phyloP scores from a whole-genome alignment of 1,139 yeast genomes.

The Suhomyces yuchorum region DNA sequence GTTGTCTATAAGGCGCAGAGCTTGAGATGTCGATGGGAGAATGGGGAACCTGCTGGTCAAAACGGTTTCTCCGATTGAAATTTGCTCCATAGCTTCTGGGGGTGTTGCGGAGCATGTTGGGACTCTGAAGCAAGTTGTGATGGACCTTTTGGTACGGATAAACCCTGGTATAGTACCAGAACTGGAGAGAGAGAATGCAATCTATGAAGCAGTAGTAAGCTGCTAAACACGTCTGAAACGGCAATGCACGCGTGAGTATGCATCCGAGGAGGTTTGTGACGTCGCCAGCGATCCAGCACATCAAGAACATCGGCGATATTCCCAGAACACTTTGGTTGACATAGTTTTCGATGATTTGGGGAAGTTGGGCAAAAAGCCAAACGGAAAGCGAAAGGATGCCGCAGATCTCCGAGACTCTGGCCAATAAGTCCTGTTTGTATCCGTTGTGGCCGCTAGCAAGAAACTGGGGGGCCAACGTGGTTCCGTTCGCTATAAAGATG shows the following conservation, averaged over 20 bases:
- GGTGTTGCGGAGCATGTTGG: constrained; percentile 18
- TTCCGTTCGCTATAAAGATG: background rate
- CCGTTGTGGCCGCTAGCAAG: background rate
- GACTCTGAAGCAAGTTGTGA: constrained; percentile 22
- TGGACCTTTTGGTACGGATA: constrained; percentile 22
- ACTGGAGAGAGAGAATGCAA: constrained; percentile 25
- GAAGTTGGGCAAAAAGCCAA: constrained; percentile 33
- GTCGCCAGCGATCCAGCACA: constrained; percentile 30
- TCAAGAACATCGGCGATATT: constrained; percentile 24
- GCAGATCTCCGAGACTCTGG: constrained; percentile 20
- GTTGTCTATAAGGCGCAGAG: background rate
- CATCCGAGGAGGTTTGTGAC: constrained; percentile 28
- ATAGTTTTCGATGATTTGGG: constrained; percentile 31
- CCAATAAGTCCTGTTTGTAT: constrained; percentile 1
- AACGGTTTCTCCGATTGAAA: constrained; percentile 13
- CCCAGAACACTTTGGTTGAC: constrained; percentile 28
- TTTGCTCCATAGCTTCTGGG: constrained; percentile 1
- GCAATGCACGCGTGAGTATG: constrained; percentile 26
- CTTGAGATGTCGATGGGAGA: constrained; percentile 15
- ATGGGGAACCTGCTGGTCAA: constrained; percentile 7
- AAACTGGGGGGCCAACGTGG: background rate
- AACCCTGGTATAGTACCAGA: constrained; percentile 29
- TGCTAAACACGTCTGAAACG: constrained; percentile 30
- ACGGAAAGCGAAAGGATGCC: constrained; percentile 34
- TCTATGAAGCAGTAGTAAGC: constrained; percentile 31